These are phyloP conservation scores for Wickerhamomyces sp. DNA, from an alignment of 1,139 yeast species.

Conservation along the genomic window DNA sequence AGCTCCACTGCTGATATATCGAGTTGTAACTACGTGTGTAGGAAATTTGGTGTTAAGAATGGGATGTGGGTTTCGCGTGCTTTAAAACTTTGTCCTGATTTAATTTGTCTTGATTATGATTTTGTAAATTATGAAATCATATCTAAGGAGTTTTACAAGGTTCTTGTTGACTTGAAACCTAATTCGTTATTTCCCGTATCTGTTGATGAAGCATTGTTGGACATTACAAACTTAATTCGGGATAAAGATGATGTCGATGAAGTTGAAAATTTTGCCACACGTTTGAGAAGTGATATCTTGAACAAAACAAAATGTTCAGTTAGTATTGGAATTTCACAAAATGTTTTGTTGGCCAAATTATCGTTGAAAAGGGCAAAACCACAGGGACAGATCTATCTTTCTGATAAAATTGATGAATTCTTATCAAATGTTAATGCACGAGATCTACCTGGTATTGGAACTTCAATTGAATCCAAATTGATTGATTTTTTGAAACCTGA, in stretches of 20 bases:
- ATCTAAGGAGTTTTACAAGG: constrained; percentile 51
- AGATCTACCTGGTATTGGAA: constrained; percentile 86
- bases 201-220: constrained; percentile 84
- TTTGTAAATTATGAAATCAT: constrained; percentile 65
- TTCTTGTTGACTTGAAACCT: constrained; percentile 33
- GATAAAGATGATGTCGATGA: constrained; percentile 8
- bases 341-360: constrained; percentile 75
- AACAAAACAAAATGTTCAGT: constrained; percentile 56
- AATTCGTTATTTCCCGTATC: constrained; percentile 78
- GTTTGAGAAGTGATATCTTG: constrained; percentile 41
- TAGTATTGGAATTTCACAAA: constrained; percentile 71
- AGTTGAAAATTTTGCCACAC: constrained; percentile 18
- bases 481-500: constrained; percentile 18
- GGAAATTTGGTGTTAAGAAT: constrained; percentile 66
- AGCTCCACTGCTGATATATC: constrained; percentile 68
- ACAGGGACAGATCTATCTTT: constrained; percentile 46
- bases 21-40: constrained; percentile 84
- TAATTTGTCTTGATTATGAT: constrained; percentile 63
- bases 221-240: constrained; percentile 40
- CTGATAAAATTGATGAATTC: constrained; percentile 29
- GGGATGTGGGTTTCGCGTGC: constrained; percentile 89
- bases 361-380: constrained; percentile 79
- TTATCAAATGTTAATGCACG: constrained; percentile 41
- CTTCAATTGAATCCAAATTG: constrained; percentile 43
- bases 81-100: constrained; percentile 53